Evolutionary conservation across 441 rosid species (phyloP).

Genomic region (Erysimum cheiri): DNA sequence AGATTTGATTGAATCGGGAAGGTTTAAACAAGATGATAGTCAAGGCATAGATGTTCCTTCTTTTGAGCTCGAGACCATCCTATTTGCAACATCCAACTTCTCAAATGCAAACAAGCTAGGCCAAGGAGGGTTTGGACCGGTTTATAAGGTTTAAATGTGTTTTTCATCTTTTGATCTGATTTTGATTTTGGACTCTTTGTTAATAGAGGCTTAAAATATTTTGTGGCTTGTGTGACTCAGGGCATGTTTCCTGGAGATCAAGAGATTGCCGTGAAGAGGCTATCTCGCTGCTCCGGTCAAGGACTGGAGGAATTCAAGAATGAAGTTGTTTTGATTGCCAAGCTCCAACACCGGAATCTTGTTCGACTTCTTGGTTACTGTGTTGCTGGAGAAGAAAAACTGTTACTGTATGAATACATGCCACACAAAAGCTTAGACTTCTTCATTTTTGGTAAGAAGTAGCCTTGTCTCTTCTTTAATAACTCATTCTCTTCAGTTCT

Average conservation of each 20-base stretch:
- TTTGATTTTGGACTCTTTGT: not conserved
- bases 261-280: conserved; percentile 67
- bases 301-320: conserved; percentile 72
- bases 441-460: conserved; percentile 57
- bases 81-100: conserved; percentile 61
- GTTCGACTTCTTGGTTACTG: conserved; percentile 71
- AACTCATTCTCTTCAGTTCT: not conserved
- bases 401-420: conserved; percentile 59
- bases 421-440: conserved; percentile 66
- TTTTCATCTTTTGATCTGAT: not conserved
- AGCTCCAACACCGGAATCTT: conserved; percentile 71
- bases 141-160: conserved; percentile 52
- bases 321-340: conserved; percentile 70
- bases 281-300: conserved; percentile 59
- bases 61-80: conserved; percentile 54
- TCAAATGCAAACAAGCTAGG: conserved; percentile 60
- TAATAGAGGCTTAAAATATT: not conserved
- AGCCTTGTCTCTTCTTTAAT: not conserved
- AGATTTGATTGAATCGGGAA: conserved; percentile 51
- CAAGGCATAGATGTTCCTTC: conserved; percentile 59
- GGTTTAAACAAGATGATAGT: conserved; percentile 54
- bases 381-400: conserved; percentile 55
- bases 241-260: conserved; percentile 63
- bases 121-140: conserved; percentile 71
- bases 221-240: conserved; percentile 37